Base-by-base conservation (phyloP, 768 basidiomycete genomes). In the Psilocybe tampanensis region DNA sequence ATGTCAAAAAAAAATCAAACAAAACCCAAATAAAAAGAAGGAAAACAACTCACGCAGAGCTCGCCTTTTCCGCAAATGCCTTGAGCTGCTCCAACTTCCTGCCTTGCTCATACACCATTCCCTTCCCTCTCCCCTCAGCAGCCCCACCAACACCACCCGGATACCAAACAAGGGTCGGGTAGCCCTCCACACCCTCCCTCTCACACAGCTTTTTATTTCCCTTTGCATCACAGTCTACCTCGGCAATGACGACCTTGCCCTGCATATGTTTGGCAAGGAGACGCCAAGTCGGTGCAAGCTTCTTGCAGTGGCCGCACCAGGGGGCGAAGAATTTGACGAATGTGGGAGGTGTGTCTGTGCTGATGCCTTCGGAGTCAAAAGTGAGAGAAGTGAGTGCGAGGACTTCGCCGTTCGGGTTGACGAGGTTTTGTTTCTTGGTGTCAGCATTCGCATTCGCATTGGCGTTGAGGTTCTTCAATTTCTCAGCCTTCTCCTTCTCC, bases 241-340 rank as follows among this genome's bases (percentile, higher is more conserved):
- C 86, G 2, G 87, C 94, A 8, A 99, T 75, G 36, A 83, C 89
- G 26, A 95, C 76, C 47, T 86, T 86, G 58, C 80, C 76, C 62
- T 88, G 81, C 80, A 95, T 86, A 19, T 75, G 74, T 47, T 74
- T 71, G 0, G 92, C 95, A 2, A 99, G 81, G 47, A 89, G 78
- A 1, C 74, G 75, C 92, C 94, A 98, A 0, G 76, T 80, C 50
- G 88, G 94, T 0, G 92, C 92, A 1, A 98, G 80, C 67, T 92
- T 92, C 76, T 97, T 95, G 82, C 96, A 99, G 73, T 98, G 95
- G 3, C 92, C 92, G 69, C 95, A 98, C 92, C 95, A 98, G 0
- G 95, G 95, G 0, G 95, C 96, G 69, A 83, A 98, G 77, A 92
- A 98, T 62, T 79, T 74, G 67, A 78, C 74, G 74, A 90, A 76